Evolutionary conservation across 1,284 basidiomycete species (phyloP).

Genomic region (Peniophora sp.): DNA sequence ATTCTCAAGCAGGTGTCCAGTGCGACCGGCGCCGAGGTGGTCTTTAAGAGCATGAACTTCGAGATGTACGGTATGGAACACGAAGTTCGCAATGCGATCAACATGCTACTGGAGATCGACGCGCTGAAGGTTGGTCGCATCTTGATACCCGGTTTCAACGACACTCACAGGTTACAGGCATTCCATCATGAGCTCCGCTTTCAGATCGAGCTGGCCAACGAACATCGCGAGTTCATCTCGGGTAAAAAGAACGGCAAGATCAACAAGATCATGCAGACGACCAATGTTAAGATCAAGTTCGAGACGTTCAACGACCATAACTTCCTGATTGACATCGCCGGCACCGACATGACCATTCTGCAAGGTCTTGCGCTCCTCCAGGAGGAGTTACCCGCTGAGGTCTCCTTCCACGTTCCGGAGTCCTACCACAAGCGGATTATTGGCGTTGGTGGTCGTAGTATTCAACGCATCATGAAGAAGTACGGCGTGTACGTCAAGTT

Average conservation of each 20-base stretch:
- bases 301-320: slow-evolving; percentile 99
- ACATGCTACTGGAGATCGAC: slow-evolving; percentile 85
- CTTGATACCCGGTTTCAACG: not conserved
- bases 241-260: slow-evolving; percentile 99
- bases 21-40: slow-evolving; percentile 86
- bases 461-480: slow-evolving; percentile 99
- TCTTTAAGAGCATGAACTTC: slow-evolving; percentile 97
- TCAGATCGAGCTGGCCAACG: slow-evolving; percentile 96
- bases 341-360: slow-evolving; percentile 75
- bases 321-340: slow-evolving; percentile 93
- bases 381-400: slow-evolving; percentile 97
- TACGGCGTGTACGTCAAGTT: slow-evolving; percentile 99
- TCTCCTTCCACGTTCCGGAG: slow-evolving; percentile 98
- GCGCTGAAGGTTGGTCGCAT: slow-evolving; percentile 70
- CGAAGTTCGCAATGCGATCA: slow-evolving; percentile 83
- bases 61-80: slow-evolving; percentile 95
- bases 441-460: slow-evolving; percentile 96
- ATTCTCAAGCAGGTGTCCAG: slow-evolving; percentile 85
- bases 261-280: slow-evolving; percentile 97
- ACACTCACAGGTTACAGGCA: slow-evolving; percentile 34
- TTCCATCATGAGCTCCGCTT: slow-evolving; percentile 98
- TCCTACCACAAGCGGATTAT: slow-evolving; percentile 99
- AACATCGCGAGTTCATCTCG: slow-evolving; percentile 97
- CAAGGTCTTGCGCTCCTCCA: slow-evolving; percentile 87
- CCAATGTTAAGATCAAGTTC: slow-evolving; percentile 97